Conservation (phyloP, 257 asterid species). For the Linderniella brevidens region DNA sequence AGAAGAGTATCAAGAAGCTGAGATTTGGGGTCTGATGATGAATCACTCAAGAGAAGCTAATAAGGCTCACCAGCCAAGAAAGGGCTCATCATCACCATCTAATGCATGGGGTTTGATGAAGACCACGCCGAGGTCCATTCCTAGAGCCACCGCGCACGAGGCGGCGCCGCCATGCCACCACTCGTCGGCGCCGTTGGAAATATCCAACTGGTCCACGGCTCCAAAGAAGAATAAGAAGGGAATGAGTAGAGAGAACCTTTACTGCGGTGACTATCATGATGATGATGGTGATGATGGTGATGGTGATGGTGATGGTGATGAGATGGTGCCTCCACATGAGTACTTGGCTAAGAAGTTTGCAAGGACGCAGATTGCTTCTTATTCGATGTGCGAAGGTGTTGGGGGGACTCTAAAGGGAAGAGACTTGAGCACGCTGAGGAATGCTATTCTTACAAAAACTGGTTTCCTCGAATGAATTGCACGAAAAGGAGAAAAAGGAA, state of each 20-base stretch:
- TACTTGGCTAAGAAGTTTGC: conserved; percentile 9
- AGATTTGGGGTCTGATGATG: too few relatives aligned
- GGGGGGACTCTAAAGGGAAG: conserved; percentile 44
- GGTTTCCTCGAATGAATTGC: conserved; percentile 33
- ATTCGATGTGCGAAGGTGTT: conserved; percentile 37
- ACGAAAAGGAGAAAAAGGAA: too few relatives aligned
- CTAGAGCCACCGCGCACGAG: too few relatives aligned
- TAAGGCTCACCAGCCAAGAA: too few relatives aligned
- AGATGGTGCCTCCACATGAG: conserved; percentile 25
- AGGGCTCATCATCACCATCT: too few relatives aligned
- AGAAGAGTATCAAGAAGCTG: too few relatives aligned
- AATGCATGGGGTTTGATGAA: too few relatives aligned
- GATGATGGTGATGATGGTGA: background rate
- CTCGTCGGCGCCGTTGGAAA: background rate
- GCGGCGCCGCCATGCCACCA: too few relatives aligned
- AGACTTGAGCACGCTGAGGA: conserved; percentile 26
- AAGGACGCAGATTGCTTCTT: conserved; percentile 17
- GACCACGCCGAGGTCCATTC: too few relatives aligned
- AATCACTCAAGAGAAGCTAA: too few relatives aligned
- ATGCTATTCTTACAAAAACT: conserved; percentile 26
- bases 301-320: conserved; percentile 10
- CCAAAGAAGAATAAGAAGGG: background rate
- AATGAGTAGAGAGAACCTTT: background rate
- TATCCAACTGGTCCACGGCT: background rate
- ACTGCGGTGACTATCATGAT: background rate